Percentiles rank a stretch among this genome's conserved stretches.
Conservation (phyloP, 1,284 basidiomycete genomes). For the Mycena citricolor region DNA sequence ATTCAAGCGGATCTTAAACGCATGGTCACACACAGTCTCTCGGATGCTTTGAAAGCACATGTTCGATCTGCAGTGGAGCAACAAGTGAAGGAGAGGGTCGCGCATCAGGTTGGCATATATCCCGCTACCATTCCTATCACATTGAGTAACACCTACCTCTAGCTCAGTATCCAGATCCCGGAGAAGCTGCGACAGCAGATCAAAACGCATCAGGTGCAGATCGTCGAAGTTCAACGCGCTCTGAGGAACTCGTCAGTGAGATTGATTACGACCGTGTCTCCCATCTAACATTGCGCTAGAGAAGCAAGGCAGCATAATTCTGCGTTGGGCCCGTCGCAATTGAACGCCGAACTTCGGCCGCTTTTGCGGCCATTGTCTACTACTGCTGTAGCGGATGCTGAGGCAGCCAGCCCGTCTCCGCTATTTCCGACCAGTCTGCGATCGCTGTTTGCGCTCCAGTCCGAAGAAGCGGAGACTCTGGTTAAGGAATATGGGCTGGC, state of each 20-base stretch:
- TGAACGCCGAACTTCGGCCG: conserved; percentile 43
- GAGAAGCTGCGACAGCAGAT: conserved; percentile 34
- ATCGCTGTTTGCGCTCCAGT: conserved; percentile 41
- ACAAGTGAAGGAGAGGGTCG: conserved; percentile 37
- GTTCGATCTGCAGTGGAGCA: conserved; percentile 32
- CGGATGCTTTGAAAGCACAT: conserved; percentile 37
- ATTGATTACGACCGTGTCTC: not conserved
- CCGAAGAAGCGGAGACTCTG: conserved; percentile 38
- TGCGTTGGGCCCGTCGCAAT: conserved; percentile 37
- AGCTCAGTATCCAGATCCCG: conserved; percentile 47
- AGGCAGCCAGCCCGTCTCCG: conserved; percentile 31
- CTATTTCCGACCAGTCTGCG: conserved; percentile 39
- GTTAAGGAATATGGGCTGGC: conserved; percentile 44
- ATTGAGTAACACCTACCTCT: not conserved
- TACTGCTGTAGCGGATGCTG: conserved; percentile 37
- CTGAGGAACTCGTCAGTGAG: conserved; percentile 48
- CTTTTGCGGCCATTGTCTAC: conserved; percentile 45
- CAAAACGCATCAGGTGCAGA: conserved; percentile 35
- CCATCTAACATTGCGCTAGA: conserved; percentile 28
- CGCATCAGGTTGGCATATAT: conserved; percentile 31
- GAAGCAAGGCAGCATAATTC: conserved; percentile 52
- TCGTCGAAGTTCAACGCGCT: conserved; percentile 41
- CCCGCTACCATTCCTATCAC: not conserved
- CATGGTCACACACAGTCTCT: conserved; percentile 40
- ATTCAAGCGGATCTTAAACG: conserved; percentile 36